Evolutionary conservation across 495 filamentous ascomycete genomes (phyloP), one percentile per base, ranked within the genome.

Genomic region (Terfezia claveryi): DNA sequence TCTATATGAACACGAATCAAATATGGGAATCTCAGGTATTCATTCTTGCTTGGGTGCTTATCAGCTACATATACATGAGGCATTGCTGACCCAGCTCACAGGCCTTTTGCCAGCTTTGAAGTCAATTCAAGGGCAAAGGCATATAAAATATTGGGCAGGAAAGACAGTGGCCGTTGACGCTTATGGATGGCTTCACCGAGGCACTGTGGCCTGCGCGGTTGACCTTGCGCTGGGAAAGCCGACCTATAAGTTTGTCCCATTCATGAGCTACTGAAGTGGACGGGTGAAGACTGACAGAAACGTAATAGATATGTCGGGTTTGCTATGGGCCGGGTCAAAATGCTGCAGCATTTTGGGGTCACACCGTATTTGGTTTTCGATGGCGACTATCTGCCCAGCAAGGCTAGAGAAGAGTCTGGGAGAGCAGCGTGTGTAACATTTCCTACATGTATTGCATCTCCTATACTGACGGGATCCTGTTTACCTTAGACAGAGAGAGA

Each of bases 111-210:
- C 86, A 51, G 73, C 94, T 49, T 81, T 99, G 49, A 94, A 94
- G 66, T 95, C 89, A 49, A 95, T 99, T 51, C 91, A 96, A 51
- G 85, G 85, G 62, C 83, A 81, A 61, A 81, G 78, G 54, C 80
- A 87, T 56, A 70, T 99, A 53, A 92, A 83, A 65, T 84, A 87
- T 62, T 96, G 84, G 66, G 74, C 76, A 11, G 89, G 88, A 36
- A 82, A 89, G 67, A 93, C 85, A 3, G 76, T 99, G 46, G 92
- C 83, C 3, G 78, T 99, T 14, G 92, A 99, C 68, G 88, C 83
- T 56, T 99, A 99, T 73, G 91, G 87, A 64, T 99, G 92, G 92
- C 79, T 99, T 37, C 92, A 99, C 66, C 83, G 92, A 58, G 92
- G 89, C 36, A 85, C 87, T 23, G 78, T 92, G 52, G 74, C 87